These are phyloP conservation scores for Candida lessepsii DNA, from an alignment of 805 yeast genomes.

Conservation along the genomic window DNA sequence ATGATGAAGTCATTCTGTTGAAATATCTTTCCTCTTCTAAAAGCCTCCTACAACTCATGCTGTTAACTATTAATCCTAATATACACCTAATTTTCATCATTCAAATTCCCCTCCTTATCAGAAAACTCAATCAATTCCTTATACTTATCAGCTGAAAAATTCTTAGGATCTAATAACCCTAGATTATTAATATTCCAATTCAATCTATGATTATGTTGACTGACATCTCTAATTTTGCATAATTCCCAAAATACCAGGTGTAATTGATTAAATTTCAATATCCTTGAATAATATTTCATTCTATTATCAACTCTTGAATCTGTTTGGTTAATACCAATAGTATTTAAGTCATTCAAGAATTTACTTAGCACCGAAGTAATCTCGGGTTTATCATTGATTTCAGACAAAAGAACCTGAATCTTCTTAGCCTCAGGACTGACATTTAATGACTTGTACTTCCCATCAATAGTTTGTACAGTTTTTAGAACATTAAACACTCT, in stretches of 20 bases:
- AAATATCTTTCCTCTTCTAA: too few species aligned
- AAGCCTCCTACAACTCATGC: too few species aligned
- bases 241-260: slow-evolving; percentile 40
- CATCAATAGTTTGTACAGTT: slow-evolving; percentile 11
- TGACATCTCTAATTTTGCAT: slow-evolving; percentile 28
- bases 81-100: too few species aligned
- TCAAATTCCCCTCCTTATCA: not conserved
- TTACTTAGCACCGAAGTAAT: slow-evolving; percentile 28
- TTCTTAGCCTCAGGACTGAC: slow-evolving; percentile 21
- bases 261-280: slow-evolving; percentile 24
- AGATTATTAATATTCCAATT: slow-evolving; percentile 21
- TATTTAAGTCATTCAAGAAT: slow-evolving; percentile 31
- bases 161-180: slow-evolving; percentile 40
- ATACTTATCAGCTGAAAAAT: slow-evolving; percentile 29
- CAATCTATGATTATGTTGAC: slow-evolving; percentile 30
- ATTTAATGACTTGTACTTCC: slow-evolving; percentile 15
- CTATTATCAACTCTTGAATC: slow-evolving; percentile 5
- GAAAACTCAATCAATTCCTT: slow-evolving; percentile 14
- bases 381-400: slow-evolving; percentile 27
- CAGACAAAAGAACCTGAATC: slow-evolving; percentile 23
- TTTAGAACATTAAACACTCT: slow-evolving; percentile 1
- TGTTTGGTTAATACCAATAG: slow-evolving; percentile 15
- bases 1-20: too few species aligned
- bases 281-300: slow-evolving; percentile 8
- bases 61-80: too few species aligned